Conservation (phyloP, 2,329 filamentous ascomycete species). For the Ascochyta fabae region DNA sequence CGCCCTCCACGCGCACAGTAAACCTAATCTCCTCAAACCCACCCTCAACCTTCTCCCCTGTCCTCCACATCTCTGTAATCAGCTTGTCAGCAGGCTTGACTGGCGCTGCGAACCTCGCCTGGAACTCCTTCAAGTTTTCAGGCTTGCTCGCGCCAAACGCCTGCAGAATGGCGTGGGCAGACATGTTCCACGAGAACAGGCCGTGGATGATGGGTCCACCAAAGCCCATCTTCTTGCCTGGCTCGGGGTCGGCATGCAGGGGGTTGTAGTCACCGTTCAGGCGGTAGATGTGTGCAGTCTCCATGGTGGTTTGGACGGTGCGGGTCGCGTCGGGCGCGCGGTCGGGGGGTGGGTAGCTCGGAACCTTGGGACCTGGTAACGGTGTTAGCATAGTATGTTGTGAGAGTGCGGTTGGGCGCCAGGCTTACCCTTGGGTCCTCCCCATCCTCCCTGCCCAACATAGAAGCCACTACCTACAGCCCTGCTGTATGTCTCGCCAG, state of each 20-base stretch:
- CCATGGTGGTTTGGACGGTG: slow-evolving; percentile 71
- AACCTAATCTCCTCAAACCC: slow-evolving; percentile 85
- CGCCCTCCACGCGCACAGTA: slow-evolving; percentile 75
- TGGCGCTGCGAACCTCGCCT: slow-evolving; percentile 84
- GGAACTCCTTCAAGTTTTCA: slow-evolving; percentile 83
- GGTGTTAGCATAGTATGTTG: neutral
- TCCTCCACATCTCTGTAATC: slow-evolving; percentile 80
- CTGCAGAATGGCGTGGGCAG: slow-evolving; percentile 75
- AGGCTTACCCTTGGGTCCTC: slow-evolving; percentile 78
- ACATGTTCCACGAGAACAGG: slow-evolving; percentile 84
- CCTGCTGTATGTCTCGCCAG: slow-evolving; percentile 73
- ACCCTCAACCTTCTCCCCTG: slow-evolving; percentile 66
- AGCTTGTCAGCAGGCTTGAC: slow-evolving; percentile 85
- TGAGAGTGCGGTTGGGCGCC: neutral
- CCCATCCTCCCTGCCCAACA: slow-evolving; percentile 82
- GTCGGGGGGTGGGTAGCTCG: slow-evolving; percentile 78
- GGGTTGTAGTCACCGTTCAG: slow-evolving; percentile 96
- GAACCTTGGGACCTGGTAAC: slow-evolving; percentile 67
- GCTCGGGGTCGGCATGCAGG: slow-evolving; percentile 84
- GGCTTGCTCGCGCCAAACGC: slow-evolving; percentile 78
- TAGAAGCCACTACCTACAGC: slow-evolving; percentile 77
- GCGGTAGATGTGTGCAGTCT: slow-evolving; percentile 68
- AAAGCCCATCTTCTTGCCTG: slow-evolving; percentile 88
- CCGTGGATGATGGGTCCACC: slow-evolving; percentile 89
- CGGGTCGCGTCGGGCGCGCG: slow-evolving; percentile 74